A percentile compares a stretch with the other conserved stretches of the same genome.
Conservation (phyloP, 2,329 filamentous ascomycete species). For the Cercospora sp. region DNA sequence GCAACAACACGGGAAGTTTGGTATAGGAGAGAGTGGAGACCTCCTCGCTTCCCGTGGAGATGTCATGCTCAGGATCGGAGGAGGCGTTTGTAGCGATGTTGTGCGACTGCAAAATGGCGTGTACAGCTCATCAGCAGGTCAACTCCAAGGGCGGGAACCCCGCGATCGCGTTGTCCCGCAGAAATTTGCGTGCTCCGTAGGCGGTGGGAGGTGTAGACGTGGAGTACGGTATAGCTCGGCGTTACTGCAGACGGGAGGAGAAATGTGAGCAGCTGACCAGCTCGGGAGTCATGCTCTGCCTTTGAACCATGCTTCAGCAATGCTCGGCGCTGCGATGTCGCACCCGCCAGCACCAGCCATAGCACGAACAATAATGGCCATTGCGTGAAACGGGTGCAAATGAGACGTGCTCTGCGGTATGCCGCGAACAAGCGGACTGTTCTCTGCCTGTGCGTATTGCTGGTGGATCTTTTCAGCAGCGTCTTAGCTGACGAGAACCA, state of each 20-base stretch:
- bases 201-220: neutral
- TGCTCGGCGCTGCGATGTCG: neutral
- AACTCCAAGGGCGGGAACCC: neutral
- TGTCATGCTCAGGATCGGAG: slow-evolving; percentile 4
- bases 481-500: neutral
- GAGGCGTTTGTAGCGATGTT: neutral
- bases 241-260: neutral
- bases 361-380: neutral
- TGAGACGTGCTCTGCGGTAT: too few species aligned
- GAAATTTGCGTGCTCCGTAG: neutral
- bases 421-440: neutral
- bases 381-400: neutral
- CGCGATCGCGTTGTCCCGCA: neutral
- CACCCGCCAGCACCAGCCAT: neutral
- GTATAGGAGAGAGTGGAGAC: neutral
- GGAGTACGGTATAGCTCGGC: neutral
- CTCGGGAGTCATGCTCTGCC: neutral
- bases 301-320: neutral
- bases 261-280: neutral
- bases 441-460: neutral
- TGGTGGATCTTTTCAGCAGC: neutral
- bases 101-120: neutral
- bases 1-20: neutral
- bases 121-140: neutral
- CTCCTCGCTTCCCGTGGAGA: neutral